phyloP scores from a whole-genome alignment of 2,329 filamentous ascomycete species.

The Cercospora sesami region DNA sequence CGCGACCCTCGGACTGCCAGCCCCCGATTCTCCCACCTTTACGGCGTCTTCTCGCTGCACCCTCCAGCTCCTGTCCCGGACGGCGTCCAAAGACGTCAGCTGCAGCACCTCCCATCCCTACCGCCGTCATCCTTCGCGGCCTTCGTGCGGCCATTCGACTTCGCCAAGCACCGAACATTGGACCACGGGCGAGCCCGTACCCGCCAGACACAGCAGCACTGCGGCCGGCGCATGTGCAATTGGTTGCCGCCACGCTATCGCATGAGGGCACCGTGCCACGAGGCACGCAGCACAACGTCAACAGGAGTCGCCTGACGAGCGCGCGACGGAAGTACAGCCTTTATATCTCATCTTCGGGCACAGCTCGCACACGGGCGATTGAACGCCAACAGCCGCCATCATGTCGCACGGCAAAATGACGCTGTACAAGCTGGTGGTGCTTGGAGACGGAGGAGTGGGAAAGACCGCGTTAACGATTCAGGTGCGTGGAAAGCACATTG shows the following conservation, averaged over 20 bases:
- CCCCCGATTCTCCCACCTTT: conserved; percentile 25
- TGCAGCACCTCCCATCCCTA: not conserved
- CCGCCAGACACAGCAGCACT: conserved; percentile 20
- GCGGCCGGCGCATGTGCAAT: conserved; percentile 16
- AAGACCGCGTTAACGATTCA: conserved; percentile 99
- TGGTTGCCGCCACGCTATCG: conserved; percentile 18
- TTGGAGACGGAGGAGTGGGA: conserved; percentile 96
- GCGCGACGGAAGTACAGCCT: conserved; percentile 2
- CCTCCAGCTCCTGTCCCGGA: conserved; percentile 1
- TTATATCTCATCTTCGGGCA: conserved; percentile 17
- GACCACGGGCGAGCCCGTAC: conserved; percentile 14
- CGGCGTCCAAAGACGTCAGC: not conserved
- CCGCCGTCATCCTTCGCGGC: conserved; percentile 6
- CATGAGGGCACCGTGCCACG: conserved; percentile 15
- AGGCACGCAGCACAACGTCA: conserved; percentile 17
- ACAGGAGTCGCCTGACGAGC: conserved; percentile 18
- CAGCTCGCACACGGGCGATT: conserved; percentile 14
- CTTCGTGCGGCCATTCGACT: conserved; percentile 3
- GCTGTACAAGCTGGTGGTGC: conserved; percentile 87
- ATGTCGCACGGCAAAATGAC: conserved; percentile 45
- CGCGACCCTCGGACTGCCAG: conserved; percentile 25
- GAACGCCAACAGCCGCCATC: conserved; percentile 13
- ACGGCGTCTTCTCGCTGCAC: conserved; percentile 24
- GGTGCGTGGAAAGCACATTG: conserved; percentile 23
- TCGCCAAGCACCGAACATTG: conserved; percentile 14